Base-by-base conservation (phyloP, 306 rosid genomes). In the Datisca glomerata region DNA sequence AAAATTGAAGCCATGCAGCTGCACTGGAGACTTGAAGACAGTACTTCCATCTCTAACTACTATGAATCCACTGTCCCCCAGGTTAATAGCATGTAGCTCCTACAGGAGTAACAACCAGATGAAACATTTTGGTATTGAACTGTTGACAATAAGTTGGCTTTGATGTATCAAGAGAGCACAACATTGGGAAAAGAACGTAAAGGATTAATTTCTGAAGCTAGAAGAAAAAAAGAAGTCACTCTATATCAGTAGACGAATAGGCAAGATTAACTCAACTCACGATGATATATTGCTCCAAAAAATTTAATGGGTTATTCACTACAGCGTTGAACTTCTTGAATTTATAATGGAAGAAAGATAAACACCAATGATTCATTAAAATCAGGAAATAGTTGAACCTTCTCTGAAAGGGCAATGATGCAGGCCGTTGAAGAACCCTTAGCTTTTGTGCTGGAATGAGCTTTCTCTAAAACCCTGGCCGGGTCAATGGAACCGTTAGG, bases 351-450 rank as follows among this genome's bases (percentile, higher is more conserved):
- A n/a, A n/a, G n/a, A n/a, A n/a, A n/a, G n/a, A n/a, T n/a, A n/a
- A n/a, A n/a, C n/a, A n/a, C n/a, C n/a, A n/a, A n/a, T n/a, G n/a
- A n/a, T 31, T 31, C 6, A 4, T 31, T 1, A 4, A 31, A 31
- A 31, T 11, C 12, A 31, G 35, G n/a, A 31, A 8, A 31, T 31
- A 31, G 12, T 8, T 8, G n/a, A 17, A 86, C 94, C 94, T 67
- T 70, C 18, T 78, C 75, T 0, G 64, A 63, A 53, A 86, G 94
- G 49, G 79, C 67, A 59, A 86, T 64, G 52, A 86, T 81, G 59
- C 94, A 86, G 40, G 86, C 96, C 18, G 96, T 86, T 51, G 96
- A 86, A 17, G 96, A 86, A 55, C 96, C 96, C 75, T 36, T 53
- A 13, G 86, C 81, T 50, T 62, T 86, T 5, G 75, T 45, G 47